Evolutionary conservation across 768 basidiomycete genomes (phyloP).

Genomic region (Grammothele lineata): DNA sequence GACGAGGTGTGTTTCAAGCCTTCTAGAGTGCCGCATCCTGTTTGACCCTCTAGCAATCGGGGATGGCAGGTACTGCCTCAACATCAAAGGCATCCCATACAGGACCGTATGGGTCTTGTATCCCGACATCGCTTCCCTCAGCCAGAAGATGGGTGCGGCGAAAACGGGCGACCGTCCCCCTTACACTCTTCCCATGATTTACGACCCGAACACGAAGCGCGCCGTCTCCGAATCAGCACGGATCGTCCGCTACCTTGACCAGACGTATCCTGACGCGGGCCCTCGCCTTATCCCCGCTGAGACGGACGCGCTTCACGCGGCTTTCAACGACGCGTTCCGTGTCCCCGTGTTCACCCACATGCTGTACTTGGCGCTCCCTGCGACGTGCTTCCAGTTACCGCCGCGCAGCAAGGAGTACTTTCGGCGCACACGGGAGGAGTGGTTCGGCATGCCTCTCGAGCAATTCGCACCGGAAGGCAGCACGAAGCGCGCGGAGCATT

Average conservation of each 20-base stretch:
- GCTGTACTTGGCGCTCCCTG: conserved; percentile 3
- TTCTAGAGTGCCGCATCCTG: too few relatives aligned
- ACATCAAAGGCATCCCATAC: conserved; percentile 38
- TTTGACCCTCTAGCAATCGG: too few relatives aligned
- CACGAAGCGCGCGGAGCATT: conserved; percentile 25
- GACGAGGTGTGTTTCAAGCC: conserved; percentile 27
- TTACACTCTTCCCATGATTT: conserved; percentile 27
- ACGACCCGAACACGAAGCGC: conserved; percentile 23
- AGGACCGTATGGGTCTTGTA: conserved; percentile 49
- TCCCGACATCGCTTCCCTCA: conserved; percentile 39
- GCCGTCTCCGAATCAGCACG: conserved; percentile 20
- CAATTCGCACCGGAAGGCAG: conserved; percentile 25
- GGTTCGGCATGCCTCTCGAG: conserved; percentile 30
- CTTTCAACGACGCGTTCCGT: conserved; percentile 26
- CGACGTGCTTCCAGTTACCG: conserved; percentile 20
- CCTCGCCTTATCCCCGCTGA: conserved; percentile 39
- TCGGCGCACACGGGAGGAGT: conserved; percentile 32
- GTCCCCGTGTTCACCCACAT: neutral
- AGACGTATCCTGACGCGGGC: conserved; percentile 25
- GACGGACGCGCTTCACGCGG: conserved; percentile 37
- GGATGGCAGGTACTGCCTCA: conserved; percentile 26
- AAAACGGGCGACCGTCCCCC: conserved; percentile 27
- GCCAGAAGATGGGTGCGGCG: conserved; percentile 33
- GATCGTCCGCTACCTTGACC: conserved; percentile 26
- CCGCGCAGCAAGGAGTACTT: conserved; percentile 37